Percentiles rank a stretch among this genome's conserved stretches.
Conservation (phyloP, 805 yeast genomes). For the Yamadazyma takamatsuzukensis region DNA sequence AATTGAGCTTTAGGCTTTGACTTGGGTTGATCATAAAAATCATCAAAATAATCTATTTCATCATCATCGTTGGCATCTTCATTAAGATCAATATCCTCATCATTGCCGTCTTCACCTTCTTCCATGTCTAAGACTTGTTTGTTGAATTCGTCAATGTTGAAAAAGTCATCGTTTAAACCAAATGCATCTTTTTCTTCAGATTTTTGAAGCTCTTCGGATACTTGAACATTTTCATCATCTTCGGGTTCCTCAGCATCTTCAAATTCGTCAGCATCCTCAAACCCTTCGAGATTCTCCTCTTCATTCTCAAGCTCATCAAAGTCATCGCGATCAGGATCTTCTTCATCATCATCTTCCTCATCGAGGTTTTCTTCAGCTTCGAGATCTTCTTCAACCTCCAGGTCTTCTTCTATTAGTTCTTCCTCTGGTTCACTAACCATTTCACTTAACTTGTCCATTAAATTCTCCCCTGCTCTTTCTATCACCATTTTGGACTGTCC, state of each 20-base stretch:
- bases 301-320: conserved; percentile 16
- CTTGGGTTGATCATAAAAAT: conserved; percentile 55
- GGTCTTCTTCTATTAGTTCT: conserved; percentile 33
- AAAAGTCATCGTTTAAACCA: conserved; percentile 80
- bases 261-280: conserved; percentile 13
- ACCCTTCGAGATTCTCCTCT: conserved; percentile 8
- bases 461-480: conserved; percentile 68
- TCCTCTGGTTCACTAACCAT: conserved; percentile 26
- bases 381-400: conserved; percentile 40
- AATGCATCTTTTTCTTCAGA: conserved; percentile 44
- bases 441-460: conserved; percentile 55
- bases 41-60: conserved; percentile 59
- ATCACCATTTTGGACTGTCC: conserved; percentile 85
- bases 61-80: conserved; percentile 47
- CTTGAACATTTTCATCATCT: conserved; percentile 17
- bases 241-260: conserved; percentile 14
- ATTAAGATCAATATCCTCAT: conserved; percentile 35
- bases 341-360: conserved; percentile 19
- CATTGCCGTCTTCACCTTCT: conserved; percentile 24
- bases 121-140: conserved; percentile 63
- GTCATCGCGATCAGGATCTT: conserved; percentile 14
- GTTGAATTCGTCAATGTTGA: conserved; percentile 81
- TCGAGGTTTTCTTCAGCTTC: conserved; percentile 30
- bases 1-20: conserved; percentile 11
- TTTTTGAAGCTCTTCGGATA: conserved; percentile 12